Percentiles rank a stretch among this genome's conserved stretches.
Conservation (phyloP, 805 yeast genomes). For the Kodamaea laetipori region DNA sequence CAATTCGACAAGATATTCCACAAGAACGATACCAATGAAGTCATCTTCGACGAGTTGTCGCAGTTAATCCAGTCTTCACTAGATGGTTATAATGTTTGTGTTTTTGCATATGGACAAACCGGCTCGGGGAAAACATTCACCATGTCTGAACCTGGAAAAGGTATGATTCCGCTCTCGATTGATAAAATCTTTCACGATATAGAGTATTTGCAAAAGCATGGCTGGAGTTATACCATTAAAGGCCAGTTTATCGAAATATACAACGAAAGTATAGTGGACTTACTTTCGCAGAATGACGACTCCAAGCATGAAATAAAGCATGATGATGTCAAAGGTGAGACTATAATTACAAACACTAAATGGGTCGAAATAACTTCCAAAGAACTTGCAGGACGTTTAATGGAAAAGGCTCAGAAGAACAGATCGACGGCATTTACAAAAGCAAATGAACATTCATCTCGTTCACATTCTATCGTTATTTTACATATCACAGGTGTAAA, state of each 20-base stretch:
- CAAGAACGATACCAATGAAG: slow-evolving; percentile 52
- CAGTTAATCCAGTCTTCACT: slow-evolving; percentile 76
- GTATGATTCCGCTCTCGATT: slow-evolving; percentile 80
- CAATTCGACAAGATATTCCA: slow-evolving; percentile 79
- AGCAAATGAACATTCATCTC: slow-evolving; percentile 80
- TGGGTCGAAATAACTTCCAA: slow-evolving; percentile 48
- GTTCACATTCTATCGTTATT: slow-evolving; percentile 86
- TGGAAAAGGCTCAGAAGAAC: slow-evolving; percentile 57
- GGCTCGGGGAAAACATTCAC: slow-evolving; percentile 91
- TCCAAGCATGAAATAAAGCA: slow-evolving; percentile 71
- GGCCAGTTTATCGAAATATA: slow-evolving; percentile 90
- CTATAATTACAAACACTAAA: slow-evolving; percentile 63
- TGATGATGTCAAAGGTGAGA: slow-evolving; percentile 53
- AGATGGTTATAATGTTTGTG: slow-evolving; percentile 90
- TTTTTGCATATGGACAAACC: slow-evolving; percentile 96
- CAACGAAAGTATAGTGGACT: slow-evolving; percentile 77
- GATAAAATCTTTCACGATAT: slow-evolving; percentile 66
- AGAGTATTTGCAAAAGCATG: slow-evolving; percentile 47
- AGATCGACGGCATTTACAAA: slow-evolving; percentile 81
- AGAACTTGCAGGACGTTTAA: slow-evolving; percentile 49
- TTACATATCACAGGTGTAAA: slow-evolving; percentile 61
- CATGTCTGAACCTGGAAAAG: slow-evolving; percentile 71
- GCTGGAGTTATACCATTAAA: slow-evolving; percentile 61
- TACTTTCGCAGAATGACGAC: slow-evolving; percentile 41
- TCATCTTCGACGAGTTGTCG: slow-evolving; percentile 80